A percentile compares a stretch with the other conserved stretches of the same genome.
Conservation (phyloP, 208 protist species). For the Tritrichomonas musculus region DNA sequence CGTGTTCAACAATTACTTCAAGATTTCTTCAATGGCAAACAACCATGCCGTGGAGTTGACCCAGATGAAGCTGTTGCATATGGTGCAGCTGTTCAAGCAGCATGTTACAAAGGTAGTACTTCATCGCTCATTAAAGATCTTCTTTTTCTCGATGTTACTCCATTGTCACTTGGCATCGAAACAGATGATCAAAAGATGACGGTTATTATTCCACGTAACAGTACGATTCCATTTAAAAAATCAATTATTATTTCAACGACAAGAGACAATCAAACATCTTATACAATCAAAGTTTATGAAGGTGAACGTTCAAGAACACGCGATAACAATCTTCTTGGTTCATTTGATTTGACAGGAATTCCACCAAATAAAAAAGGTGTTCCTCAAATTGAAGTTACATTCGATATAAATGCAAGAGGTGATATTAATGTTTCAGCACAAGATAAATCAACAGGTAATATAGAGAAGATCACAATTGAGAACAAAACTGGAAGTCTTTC, state of each 20-base stretch:
- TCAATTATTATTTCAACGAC: slow-evolving; percentile 75
- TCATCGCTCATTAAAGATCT: slow-evolving; percentile 62
- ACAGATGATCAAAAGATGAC: slow-evolving; percentile 82
- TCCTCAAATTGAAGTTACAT: slow-evolving; percentile 74
- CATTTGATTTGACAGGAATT: slow-evolving; percentile 40
- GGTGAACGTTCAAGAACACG: slow-evolving; percentile 86
- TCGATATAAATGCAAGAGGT: slow-evolving; percentile 94
- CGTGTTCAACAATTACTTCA: too few species aligned
- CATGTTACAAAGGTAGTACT: slow-evolving; percentile 88
- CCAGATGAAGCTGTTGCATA: too few species aligned
- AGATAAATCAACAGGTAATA: slow-evolving; percentile 79
- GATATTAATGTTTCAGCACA: slow-evolving; percentile 87
- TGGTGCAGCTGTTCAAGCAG: too few species aligned
- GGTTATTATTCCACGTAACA: slow-evolving; percentile 66
- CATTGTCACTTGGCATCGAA: slow-evolving; percentile 76
- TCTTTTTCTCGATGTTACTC: slow-evolving; percentile 72
- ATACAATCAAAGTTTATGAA: slow-evolving; percentile 94
- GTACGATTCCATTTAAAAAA: slow-evolving; percentile 63
- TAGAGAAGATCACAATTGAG: slow-evolving; percentile 62
- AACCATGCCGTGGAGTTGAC: too few species aligned
- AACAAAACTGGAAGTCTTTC: slow-evolving; percentile 85
- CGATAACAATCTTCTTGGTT: slow-evolving; percentile 71
- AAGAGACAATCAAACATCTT: slow-evolving; percentile 85
- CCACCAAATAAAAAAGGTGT: slow-evolving; percentile 38
- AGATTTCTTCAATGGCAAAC: too few species aligned